Evolutionary conservation across 2,329 filamentous ascomycete species (phyloP).

Genomic region (Fusarium hainanense): DNA sequence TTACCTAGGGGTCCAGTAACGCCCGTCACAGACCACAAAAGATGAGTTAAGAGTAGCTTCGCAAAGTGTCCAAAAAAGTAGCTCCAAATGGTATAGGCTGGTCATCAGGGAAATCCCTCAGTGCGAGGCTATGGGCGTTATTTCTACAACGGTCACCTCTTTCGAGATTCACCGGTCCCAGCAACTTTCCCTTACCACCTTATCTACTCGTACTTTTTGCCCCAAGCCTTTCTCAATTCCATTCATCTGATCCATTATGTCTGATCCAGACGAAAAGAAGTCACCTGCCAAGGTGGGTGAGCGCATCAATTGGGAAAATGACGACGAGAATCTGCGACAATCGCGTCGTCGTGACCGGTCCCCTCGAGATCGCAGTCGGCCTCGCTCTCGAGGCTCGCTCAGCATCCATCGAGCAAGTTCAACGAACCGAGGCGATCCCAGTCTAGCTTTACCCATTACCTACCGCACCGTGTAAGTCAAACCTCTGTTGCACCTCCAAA

Average conservation of each 20-base stretch:
- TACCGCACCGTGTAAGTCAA: neutral
- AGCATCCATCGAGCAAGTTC: slow-evolving; percentile 1
- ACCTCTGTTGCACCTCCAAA: fast-evolving
- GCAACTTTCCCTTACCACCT: neutral
- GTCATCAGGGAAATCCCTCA: neutral
- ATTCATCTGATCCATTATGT: neutral
- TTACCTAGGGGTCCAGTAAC: neutral
- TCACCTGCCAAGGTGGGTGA: neutral
- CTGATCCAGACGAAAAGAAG: slow-evolving; percentile 8
- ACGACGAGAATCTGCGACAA: neutral
- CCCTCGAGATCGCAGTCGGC: neutral
- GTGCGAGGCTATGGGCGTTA: fast-evolving
- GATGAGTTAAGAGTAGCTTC: neutral
- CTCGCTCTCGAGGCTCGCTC: slow-evolving; percentile 2
- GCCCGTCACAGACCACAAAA: neutral
- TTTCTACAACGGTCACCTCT: neutral
- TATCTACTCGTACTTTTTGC: fast-evolving
- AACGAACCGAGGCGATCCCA: neutral
- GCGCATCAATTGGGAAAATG: slow-evolving; percentile 13
- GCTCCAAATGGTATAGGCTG: neutral
- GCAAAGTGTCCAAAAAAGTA: neutral
- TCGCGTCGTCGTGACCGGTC: slow-evolving; percentile 1
- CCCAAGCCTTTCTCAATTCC: neutral
- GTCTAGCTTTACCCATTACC: slow-evolving; percentile 1
- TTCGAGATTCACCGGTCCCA: neutral